A percentile compares a stretch with the other conserved stretches of the same genome.
These are phyloP conservation scores for Falciphora oryzae DNA, from an alignment of 2,329 filamentous ascomycete genomes.

Conservation along the genomic window DNA sequence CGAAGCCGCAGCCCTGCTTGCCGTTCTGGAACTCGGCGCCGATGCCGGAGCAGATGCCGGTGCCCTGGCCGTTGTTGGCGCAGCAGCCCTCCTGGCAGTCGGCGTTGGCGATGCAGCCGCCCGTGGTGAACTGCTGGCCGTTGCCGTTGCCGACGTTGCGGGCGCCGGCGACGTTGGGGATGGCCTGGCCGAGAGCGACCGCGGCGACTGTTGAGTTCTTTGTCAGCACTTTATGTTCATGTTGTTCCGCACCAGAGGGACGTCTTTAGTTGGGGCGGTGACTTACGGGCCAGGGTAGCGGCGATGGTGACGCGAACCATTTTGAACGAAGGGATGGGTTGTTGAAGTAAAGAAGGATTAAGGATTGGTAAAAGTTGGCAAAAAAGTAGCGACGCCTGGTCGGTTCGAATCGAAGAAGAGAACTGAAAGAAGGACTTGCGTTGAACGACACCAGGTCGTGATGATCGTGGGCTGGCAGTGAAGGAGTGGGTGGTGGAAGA, in stretches of 20 bases:
- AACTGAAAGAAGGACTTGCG: slow-evolving; percentile 1
- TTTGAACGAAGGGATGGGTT: slow-evolving; percentile 4
- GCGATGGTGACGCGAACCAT: slow-evolving; percentile 13
- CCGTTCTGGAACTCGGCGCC: slow-evolving; percentile 24
- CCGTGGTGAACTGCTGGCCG: slow-evolving; percentile 13
- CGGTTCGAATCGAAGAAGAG: slow-evolving; percentile 4
- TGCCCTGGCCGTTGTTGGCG: slow-evolving; percentile 14
- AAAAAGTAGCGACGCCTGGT: slow-evolving; percentile 11
- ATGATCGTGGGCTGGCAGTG: background rate
- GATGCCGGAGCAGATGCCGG: slow-evolving; percentile 23
- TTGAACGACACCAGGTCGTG: slow-evolving; percentile 10
- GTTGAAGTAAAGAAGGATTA: slow-evolving; percentile 1
- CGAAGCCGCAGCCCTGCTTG: slow-evolving; percentile 25
- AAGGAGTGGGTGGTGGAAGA: background rate
- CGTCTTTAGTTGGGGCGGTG: background rate
- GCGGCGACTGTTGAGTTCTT: slow-evolving; percentile 5
- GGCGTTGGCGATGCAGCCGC: slow-evolving; percentile 12
- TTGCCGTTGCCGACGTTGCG: slow-evolving; percentile 13
- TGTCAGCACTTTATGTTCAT: background rate
- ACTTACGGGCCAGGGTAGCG: slow-evolving; percentile 13
- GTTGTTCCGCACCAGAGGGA: too few species aligned
- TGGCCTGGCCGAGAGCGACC: slow-evolving; percentile 10
- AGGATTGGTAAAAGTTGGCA: too few species aligned
- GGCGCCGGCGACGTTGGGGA: slow-evolving; percentile 12
- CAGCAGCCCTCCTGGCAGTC: slow-evolving; percentile 13